These are phyloP conservation scores for Sporothrix brasiliensis DNA, from an alignment of 2,329 filamentous ascomycete species.

Conservation along the genomic window DNA sequence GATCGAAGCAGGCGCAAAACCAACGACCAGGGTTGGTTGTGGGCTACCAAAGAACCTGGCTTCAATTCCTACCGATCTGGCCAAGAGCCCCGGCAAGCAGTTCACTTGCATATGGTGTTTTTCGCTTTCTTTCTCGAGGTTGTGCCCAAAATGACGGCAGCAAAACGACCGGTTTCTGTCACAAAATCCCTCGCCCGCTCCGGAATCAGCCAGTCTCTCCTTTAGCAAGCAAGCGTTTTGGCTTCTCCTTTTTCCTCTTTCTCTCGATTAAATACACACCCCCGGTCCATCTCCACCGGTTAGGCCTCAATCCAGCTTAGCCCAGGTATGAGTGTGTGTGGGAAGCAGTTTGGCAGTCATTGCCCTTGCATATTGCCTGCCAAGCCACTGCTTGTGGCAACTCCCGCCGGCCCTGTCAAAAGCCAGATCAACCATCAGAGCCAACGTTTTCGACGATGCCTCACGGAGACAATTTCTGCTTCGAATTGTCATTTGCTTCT, in stretches of 20 bases:
- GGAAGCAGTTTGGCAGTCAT: background rate
- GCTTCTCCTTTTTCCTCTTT: background rate
- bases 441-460: background rate
- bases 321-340: background rate
- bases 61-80: background rate
- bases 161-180: background rate
- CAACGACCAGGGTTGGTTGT: background rate
- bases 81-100: background rate
- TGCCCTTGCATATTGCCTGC: slow-evolving; percentile 24
- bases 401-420: slow-evolving; percentile 25
- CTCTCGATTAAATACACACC: background rate
- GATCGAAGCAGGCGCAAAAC: background rate
- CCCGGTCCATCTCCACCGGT: slow-evolving; percentile 17
- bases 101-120: background rate
- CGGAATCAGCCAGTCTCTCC: too few relatives aligned
- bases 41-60: background rate
- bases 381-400: slow-evolving; percentile 27
- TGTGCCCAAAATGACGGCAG: background rate
- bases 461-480: slow-evolving; percentile 9
- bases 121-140: background rate
- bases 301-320: slow-evolving; percentile 19
- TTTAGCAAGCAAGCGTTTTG: background rate
- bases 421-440: background rate
- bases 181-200: background rate
- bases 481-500: slow-evolving; percentile 11